Base-by-base conservation (phyloP, 2,329 filamentous ascomycete genomes). In the Zymoseptoria brevis region DNA sequence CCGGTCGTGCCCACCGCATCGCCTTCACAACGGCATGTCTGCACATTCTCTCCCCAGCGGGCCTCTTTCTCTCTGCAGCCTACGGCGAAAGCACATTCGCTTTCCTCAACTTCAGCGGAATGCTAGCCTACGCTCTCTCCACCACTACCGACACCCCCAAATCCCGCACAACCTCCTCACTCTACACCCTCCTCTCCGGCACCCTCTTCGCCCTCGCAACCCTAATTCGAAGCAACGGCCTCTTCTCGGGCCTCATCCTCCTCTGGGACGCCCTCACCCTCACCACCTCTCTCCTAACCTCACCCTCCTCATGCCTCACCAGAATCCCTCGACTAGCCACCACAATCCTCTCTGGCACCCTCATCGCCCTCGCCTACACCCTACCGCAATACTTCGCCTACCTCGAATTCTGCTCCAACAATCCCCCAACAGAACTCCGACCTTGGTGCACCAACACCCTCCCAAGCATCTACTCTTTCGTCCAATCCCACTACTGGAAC, bases 401-500 rank as follows among this genome's bases (percentile, higher is more conserved):
- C 74, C 72, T 73, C 55, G 81, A 83, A 49, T 96, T 87, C 72
- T 96, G 90, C 66, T 66, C 68, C 61, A 65, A 45, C 59, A 62
- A 60, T 48, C 13, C 35, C 13, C 35, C 35, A 13, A n/a, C 5
- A 16, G 60, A 63, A 48, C 58, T 58, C 11, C 70, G 89, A 58
- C 82, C 85, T 3, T 99, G 94, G 94, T 99, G 94, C 72, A 71
- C 74, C 19, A 80, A 77, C 19, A 72, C 75, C n/a, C 63, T 92
- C 11, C 94, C 94, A 3, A 96, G 90, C 72, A 92, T 99, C 61
- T 97, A 96, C 75, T 81, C 85, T 0, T 97, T 88, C 79, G 93
- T 97, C 1, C 94, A 99, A 72, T 80, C 81, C 52, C 80, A 89
- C 68, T 97, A 99, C 74, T 99, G 94, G 94, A 86, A 93, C 68